Conservation (phyloP, 1,284 basidiomycete genomes). For the Ceratobasidium sp. region DNA sequence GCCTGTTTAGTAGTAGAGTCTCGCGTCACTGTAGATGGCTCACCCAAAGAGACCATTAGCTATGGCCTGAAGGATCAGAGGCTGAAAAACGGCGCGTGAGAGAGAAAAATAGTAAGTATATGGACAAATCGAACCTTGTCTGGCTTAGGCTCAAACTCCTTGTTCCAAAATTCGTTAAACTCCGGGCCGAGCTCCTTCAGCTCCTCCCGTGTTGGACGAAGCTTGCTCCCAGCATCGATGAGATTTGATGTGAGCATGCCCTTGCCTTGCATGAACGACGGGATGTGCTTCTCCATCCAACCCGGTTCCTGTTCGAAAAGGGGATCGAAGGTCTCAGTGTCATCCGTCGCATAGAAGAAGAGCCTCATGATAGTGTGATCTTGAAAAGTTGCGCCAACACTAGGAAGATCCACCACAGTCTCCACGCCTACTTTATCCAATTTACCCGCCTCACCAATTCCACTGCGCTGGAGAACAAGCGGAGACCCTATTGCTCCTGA, state of each 20-base stretch:
- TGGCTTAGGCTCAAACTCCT: slow-evolving; percentile 24
- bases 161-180: slow-evolving; percentile 26
- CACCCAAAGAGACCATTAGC: slow-evolving; percentile 28
- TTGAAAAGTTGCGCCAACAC: slow-evolving; percentile 67
- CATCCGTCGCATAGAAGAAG: slow-evolving; percentile 16
- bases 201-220: slow-evolving; percentile 28
- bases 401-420: slow-evolving; percentile 63
- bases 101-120: not conserved
- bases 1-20: not conserved
- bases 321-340: slow-evolving; percentile 33
- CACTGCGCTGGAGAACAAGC: slow-evolving; percentile 65
- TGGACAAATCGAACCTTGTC: slow-evolving; percentile 28
- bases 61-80: slow-evolving; percentile 39
- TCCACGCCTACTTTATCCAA: slow-evolving; percentile 59
- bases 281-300: not conserved
- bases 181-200: slow-evolving; percentile 12
- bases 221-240: slow-evolving; percentile 35
- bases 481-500: slow-evolving; percentile 57
- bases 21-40: not conserved
- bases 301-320: slow-evolving; percentile 29
- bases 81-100: slow-evolving; percentile 2
- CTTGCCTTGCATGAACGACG: slow-evolving; percentile 17
- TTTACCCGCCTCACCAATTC: slow-evolving; percentile 60
- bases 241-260: slow-evolving; percentile 18
- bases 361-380: slow-evolving; percentile 54